A percentile compares a stretch with the other conserved stretches of the same genome.
These are phyloP conservation scores for Malbranchea zuffiana DNA, from an alignment of 2,329 filamentous ascomycete species.

Conservation along the genomic window DNA sequence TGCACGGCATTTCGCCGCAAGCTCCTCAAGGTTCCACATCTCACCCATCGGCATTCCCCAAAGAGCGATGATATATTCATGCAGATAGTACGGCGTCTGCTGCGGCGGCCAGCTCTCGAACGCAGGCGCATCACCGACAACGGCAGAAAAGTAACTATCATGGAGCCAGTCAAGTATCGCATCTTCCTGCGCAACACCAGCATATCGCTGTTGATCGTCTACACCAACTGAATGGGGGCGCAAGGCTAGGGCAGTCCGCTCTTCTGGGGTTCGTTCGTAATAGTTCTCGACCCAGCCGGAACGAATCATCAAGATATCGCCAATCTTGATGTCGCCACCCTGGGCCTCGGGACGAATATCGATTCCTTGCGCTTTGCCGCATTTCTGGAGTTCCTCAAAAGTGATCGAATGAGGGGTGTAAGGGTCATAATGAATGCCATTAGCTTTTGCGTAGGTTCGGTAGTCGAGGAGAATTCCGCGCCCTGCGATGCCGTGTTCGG, in stretches of 20 bases:
- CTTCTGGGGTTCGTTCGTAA: slow-evolving; percentile 33
- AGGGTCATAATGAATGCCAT: slow-evolving; percentile 42
- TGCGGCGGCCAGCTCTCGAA: slow-evolving; percentile 58
- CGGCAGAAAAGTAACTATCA: slow-evolving; percentile 56
- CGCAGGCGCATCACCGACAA: slow-evolving; percentile 50
- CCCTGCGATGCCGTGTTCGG: slow-evolving; percentile 33
- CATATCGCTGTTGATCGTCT: slow-evolving; percentile 35
- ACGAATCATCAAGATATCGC: slow-evolving; percentile 56
- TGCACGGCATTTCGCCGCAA: slow-evolving; percentile 28
- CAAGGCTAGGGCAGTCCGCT: slow-evolving; percentile 24
- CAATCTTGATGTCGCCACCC: slow-evolving; percentile 46
- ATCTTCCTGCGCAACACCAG: slow-evolving; percentile 43
- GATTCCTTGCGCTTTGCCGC: slow-evolving; percentile 49
- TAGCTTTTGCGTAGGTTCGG: slow-evolving; percentile 38
- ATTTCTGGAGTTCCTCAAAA: slow-evolving; percentile 45
- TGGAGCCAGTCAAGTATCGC: slow-evolving; percentile 55
- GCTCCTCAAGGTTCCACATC: slow-evolving; percentile 36
- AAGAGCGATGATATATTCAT: slow-evolving; percentile 33
- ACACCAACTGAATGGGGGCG: slow-evolving; percentile 20
- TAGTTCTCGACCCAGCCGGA: slow-evolving; percentile 53
- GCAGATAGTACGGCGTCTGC: slow-evolving; percentile 34
- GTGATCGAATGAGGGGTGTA: slow-evolving; percentile 46
- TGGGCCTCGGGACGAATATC: slow-evolving; percentile 47
- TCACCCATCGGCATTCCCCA: slow-evolving; percentile 38
- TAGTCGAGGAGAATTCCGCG: slow-evolving; percentile 36